phyloP scores from a whole-genome alignment of 495 filamentous ascomycete genomes.

The Cladorrhinum samala region DNA sequence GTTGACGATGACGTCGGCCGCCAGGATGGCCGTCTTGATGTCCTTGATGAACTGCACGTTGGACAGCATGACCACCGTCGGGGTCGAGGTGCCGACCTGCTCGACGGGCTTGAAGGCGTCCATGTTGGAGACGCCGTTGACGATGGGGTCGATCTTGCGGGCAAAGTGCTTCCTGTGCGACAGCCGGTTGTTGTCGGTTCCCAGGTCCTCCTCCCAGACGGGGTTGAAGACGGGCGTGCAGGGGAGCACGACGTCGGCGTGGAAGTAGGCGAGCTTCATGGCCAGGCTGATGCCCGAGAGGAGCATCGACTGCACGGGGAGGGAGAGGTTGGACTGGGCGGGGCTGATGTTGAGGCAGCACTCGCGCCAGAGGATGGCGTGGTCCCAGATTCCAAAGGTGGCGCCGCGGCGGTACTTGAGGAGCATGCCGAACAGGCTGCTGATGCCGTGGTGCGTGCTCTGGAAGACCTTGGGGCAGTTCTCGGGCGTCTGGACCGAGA shows the following conservation, averaged over 20 bases:
- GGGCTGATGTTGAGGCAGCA: constrained; percentile 44
- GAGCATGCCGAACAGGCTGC: constrained; percentile 59
- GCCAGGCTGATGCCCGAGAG: constrained; percentile 29
- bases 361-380: constrained; percentile 61
- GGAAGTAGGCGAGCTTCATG: constrained; percentile 38
- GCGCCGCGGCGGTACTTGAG: constrained; percentile 57
- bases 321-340: constrained; percentile 15
- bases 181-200: constrained; percentile 51
- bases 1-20: constrained; percentile 61
- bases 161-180: constrained; percentile 54
- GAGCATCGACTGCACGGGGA: constrained; percentile 48
- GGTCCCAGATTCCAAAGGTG: constrained; percentile 63
- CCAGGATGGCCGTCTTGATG: constrained; percentile 58
- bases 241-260: constrained; percentile 59
- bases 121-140: constrained; percentile 64
- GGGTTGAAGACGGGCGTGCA: constrained; percentile 65
- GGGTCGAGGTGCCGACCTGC: constrained; percentile 49
- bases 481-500: constrained; percentile 59
- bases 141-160: constrained; percentile 61
- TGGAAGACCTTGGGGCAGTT: constrained; percentile 61
- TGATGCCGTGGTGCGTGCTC: constrained; percentile 59
- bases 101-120: constrained; percentile 55
- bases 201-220: constrained; percentile 61
- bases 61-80: constrained; percentile 61
- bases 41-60: constrained; percentile 66